Evolutionary conservation across 805 yeast genomes (phyloP).

Genomic region (Saturnispora saitoi): DNA sequence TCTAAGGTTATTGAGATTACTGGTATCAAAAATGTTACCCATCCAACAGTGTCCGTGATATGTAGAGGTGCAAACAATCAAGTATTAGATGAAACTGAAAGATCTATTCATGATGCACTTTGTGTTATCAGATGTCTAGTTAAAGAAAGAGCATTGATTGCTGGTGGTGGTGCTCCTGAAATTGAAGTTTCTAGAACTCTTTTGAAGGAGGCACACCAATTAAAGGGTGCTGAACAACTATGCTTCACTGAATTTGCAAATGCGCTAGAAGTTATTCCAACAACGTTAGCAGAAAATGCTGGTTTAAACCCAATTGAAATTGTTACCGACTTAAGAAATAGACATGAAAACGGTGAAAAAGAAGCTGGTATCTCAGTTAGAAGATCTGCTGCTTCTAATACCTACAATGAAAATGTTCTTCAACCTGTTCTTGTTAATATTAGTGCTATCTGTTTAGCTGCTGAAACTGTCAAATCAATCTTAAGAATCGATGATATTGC

Average conservation of each 20-base stretch:
- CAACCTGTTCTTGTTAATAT: conserved; percentile 95
- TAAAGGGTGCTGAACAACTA: conserved; percentile 81
- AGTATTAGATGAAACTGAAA: conserved; percentile 91
- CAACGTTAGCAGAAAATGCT: conserved; percentile 91
- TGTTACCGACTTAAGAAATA: conserved; percentile 83
- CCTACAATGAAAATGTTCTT: conserved; percentile 86
- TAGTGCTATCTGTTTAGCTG: conserved; percentile 87
- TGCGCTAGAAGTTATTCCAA: conserved; percentile 88
- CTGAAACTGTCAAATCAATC: conserved; percentile 94
- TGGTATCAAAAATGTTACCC: conserved; percentile 55
- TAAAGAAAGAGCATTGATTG: conserved; percentile 80
- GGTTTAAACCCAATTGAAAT: conserved; percentile 87
- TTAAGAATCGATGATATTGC: conserved; percentile 96
- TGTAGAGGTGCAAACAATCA: conserved; percentile 92
- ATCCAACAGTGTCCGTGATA: conserved; percentile 76
- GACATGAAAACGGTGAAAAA: conserved; percentile 83
- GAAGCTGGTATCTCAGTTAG: conserved; percentile 96
- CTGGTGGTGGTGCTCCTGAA: conserved; percentile 99
- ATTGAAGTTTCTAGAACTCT: conserved; percentile 76
- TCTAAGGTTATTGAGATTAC: conserved; percentile 84
- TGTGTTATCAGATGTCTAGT: conserved; percentile 89
- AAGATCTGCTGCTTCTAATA: conserved; percentile 86
- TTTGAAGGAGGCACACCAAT: conserved; percentile 58
- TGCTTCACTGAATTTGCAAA: conserved; percentile 89
- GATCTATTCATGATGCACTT: conserved; percentile 94